Base-by-base conservation (phyloP, 371 early-diverging fungal species). In the Syncephalastrum contaminatum region DNA sequence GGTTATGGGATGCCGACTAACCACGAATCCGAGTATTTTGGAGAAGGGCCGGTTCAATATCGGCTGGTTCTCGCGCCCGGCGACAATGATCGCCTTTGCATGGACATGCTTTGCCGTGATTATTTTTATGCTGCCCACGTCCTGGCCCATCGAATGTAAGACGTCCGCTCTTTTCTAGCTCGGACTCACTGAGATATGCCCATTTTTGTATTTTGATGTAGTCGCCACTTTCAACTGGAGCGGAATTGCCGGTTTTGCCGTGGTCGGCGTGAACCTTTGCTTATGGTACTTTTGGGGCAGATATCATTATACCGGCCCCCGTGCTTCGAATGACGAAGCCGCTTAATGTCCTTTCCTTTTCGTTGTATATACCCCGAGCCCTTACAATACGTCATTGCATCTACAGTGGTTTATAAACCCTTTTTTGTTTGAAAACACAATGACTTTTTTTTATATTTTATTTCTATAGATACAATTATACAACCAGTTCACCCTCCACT, bases 401-500 rank as follows among this genome's bases (percentile, higher is more conserved):
- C 10, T 25, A 7, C 36, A 30, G 5, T 8, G 5, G 36, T 30
- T 0, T 25, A 3, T 7, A 25, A 5, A 25, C 7, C 24, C 5
- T 5, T 25, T 2, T 30, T 8, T 30, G 36, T 30, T 8, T 10
- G 36, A 30, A 30, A 30, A 8, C 36, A 30, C 36, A 30, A 8
- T 30, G 5, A 12, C 10, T 30, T 12, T 30, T 30, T 30, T 10
- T 30, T 25, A 5, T 5, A 4, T 25, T 30, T 30, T 30, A 30
- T 30, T 30, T 30, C 36, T 30, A 30, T 30, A 30, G 36, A 30
- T 30, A 30, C 36, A 30, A 30, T 30, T 30, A 30, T 30, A 30
- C 36, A 30, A 30, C 36, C 8, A 30, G 36, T 70, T 87, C 84
- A 44, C 84, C 85, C 66, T 87, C 88, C n/a, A 87, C 83, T 51